Base-by-base conservation (phyloP, 164 flowering plant species). In the Akebia trifoliata region DNA sequence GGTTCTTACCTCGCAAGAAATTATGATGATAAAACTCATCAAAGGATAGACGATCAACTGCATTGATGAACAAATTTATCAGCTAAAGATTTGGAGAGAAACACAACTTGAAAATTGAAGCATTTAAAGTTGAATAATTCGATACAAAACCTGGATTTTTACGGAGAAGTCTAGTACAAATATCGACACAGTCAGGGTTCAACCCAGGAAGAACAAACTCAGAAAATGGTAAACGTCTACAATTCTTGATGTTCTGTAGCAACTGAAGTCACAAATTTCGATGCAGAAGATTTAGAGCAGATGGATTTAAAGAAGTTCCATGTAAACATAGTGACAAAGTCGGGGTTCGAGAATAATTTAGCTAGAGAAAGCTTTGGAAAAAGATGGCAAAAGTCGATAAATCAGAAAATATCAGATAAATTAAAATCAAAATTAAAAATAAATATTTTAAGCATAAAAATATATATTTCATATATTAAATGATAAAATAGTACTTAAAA, bases 81-180 rank as follows among this genome's bases (percentile, higher is more conserved):
- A 61, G 59, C 26, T 37, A 38, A 26, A 11, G 10, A 54, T 30
- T 20, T 12, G 28, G 6, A 29, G 28, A 21, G 1, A 17, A 28
- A n/a, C 24, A 12, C 11, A 18, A n/a, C 11, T 37, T 6, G 32
- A 31, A 11, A 50, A 8, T 8, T 5, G 10, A 28, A 53, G 28
- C 46, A 17, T 45, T 14, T 45, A 9, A 43, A 58, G 46, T 56
- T 15, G 39, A 39, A 18, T 11, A 35, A 29, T 0, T 4, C 35
- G 45, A 18, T 28, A 9, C 20, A 22, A n/a, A 52, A 79, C 83
- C 81, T 79, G 87, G 82, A 72, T 71, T 71, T 51, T 17, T 57
- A 49, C 76, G 76, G 31, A 83, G 69, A 46, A 83, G 63, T 50
- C 74, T 78, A 45, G 66, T 63, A 63, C 86, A 84, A 57, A 84